phyloP scores from a whole-genome alignment of 2,329 filamentous ascomycete genomes.

The Pseudophaeomoniella oleicola region DNA sequence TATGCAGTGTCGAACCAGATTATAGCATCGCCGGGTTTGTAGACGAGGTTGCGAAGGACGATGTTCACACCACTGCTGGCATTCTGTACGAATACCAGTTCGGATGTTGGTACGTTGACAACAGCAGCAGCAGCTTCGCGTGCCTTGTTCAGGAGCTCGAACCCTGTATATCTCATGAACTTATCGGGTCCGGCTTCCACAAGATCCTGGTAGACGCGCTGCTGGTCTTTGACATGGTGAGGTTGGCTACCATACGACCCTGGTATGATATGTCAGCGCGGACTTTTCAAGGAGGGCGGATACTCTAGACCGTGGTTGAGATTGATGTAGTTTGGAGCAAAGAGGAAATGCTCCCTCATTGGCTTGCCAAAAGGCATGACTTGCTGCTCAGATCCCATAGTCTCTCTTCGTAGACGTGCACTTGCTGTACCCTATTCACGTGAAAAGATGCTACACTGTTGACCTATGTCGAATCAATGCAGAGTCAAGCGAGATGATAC shows the following conservation, averaged over 20 bases:
- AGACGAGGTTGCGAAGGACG: constrained; percentile 61
- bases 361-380: constrained; percentile 33
- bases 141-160: constrained; percentile 46
- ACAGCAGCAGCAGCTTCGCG: constrained; percentile 50
- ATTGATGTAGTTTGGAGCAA: constrained; percentile 52
- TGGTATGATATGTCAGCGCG: neutral
- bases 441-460: no score
- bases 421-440: no score
- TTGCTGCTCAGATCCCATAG: constrained; percentile 11
- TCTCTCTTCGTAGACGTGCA: no score
- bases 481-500: no score
- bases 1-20: constrained; percentile 59
- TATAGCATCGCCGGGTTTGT: constrained; percentile 54
- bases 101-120: constrained; percentile 50
- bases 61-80: constrained; percentile 59
- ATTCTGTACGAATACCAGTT: constrained; percentile 66
- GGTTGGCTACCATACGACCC: constrained; percentile 75
- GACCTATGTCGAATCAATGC: no score
- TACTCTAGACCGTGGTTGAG: constrained; percentile 52
- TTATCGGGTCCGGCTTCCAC: constrained; percentile 56
- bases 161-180: constrained; percentile 59
- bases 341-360: constrained; percentile 52
- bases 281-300: neutral
- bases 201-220: constrained; percentile 50
- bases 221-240: constrained; percentile 39